A percentile compares a stretch with the other conserved stretches of the same genome.
Conservation (phyloP, 805 yeast species). For the Barnettozyma botsteinii region DNA sequence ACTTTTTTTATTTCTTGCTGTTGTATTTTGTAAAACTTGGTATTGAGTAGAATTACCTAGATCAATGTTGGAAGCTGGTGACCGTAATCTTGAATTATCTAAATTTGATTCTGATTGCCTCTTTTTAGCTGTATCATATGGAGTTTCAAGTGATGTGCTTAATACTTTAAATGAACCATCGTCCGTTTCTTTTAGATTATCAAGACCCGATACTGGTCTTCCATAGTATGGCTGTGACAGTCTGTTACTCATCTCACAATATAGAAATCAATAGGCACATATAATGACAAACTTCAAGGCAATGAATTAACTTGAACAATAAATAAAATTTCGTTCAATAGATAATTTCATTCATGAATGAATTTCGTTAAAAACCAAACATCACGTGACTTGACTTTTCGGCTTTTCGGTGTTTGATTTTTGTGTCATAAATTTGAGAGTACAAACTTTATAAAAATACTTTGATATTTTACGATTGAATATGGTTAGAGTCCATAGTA, state of each 20-base stretch:
- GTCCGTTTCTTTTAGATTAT: slow-evolving; percentile 5
- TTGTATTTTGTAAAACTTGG: slow-evolving; percentile 15
- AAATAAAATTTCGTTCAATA: too few species aligned
- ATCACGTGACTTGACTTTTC: too few species aligned
- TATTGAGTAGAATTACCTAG: not conserved
- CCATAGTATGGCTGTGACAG: slow-evolving; percentile 13
- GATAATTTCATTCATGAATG: too few species aligned
- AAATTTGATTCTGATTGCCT: slow-evolving; percentile 12
- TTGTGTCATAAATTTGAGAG: too few species aligned
- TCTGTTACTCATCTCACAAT: slow-evolving; percentile 20
- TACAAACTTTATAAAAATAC: too few species aligned
- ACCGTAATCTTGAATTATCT: slow-evolving; percentile 2
- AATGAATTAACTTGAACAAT: too few species aligned
- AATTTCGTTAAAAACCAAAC: too few species aligned
- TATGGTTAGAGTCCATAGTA: too few species aligned
- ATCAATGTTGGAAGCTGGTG: slow-evolving; percentile 3
- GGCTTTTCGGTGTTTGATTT: too few species aligned
- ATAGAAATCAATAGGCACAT: too few species aligned
- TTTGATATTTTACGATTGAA: too few species aligned
- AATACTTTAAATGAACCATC: slow-evolving; percentile 18
- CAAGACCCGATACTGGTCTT: not conserved
- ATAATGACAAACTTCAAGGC: too few species aligned
- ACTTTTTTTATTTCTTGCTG: slow-evolving; percentile 24
- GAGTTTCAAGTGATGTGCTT: slow-evolving; percentile 23
- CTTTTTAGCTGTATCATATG: slow-evolving; percentile 25